Evolutionary conservation across 768 basidiomycete genomes (phyloP), one percentile per base, ranked within the genome.

Genomic region (Leccinum longicurvipes): DNA sequence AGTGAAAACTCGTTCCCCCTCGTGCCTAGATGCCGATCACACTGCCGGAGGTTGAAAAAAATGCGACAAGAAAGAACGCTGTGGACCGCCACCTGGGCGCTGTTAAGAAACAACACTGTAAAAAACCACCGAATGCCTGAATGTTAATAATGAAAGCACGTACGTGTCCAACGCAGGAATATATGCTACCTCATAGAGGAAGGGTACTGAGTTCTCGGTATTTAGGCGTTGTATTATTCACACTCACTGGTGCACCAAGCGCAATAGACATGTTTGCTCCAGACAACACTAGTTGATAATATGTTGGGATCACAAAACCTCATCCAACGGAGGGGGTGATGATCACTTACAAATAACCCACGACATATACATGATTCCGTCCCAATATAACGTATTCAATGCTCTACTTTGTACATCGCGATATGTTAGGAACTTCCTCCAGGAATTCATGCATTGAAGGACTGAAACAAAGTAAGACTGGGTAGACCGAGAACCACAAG

Each of bases 281-380:
- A 11, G 63, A 60, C 14, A 68, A 28, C 4, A 53, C 65, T 68
- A 17, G 7, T 17, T 3, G 9, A 36, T 29, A 0, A 45, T 27
- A 21, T 39, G n/a, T 50, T 51, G 17, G 14, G 7, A 47, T 58
- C 50, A 51, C 17, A 36, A 9, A 21, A 58, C 6, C 2, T 8
- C n/a, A 12, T n/a, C 17, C 11, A 6, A 21, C 4, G 9, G 11
- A 8, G 19, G 49, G 6, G 12, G n/a, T n/a, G n/a, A 8, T 21
- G 14, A 10, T 31, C 12, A 2, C 60, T 47, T 25, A 69, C 67
- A 2, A n/a, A 67, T 69, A 11, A 63, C 39, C 41, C 63, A 57
- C 42, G 50, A 53, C 65, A 68, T 68, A n/a, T 69, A 68, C 51
- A 59, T n/a, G 42, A 69, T 67, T 10, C 67, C 67, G 1, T 65